Base-by-base conservation (phyloP, 1,139 yeast genomes). In the Candida sanyaensis region DNA sequence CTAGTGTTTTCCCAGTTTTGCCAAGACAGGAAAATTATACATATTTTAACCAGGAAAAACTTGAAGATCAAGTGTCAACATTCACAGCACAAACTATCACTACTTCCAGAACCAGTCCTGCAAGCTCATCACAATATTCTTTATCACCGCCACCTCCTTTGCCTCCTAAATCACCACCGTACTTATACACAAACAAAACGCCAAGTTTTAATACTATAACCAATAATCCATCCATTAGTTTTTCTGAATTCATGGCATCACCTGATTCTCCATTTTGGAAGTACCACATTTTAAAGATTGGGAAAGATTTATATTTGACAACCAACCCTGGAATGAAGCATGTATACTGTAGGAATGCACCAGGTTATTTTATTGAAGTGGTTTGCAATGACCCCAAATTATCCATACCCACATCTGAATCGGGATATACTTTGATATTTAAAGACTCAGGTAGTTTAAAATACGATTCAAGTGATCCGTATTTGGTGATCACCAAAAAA, bases 251-350 rank as follows among this genome's bases (percentile, higher is more conserved):
- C 39, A 36, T 41, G 39, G 36, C 48, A 28, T 44, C 47, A n/a
- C 32, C 49, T 17, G 43, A 42, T 12, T 36, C 65, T 17, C 75
- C 73, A 21, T 83, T 79, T 55, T 82, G 87, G 86, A 83, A 83
- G 57, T 83, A 81, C 56, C 88, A 83, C 56, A 66, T 82, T 9
- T 61, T 80, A 28, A 73, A 69, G 45, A 66, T 80, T 45, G 81
- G 83, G 5, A 71, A 71, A 36, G 74, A 73, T 50, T 66, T 81
- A 47, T 83, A 82, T 55, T 58, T 83, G 28, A 76, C 86, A 1
- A 83, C 88, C 1, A 83, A 81, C 55, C 88, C 88, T 0, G 81
- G 78, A 24, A 63, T 71, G 31, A 74, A 77, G 51, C 86, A 82
- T 57, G 62, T 78, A 42, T 78, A 76, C 55, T 77, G 85, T 49